phyloP scores from a whole-genome alignment of 768 basidiomycete species.

The Rhizopogon roseolus region DNA sequence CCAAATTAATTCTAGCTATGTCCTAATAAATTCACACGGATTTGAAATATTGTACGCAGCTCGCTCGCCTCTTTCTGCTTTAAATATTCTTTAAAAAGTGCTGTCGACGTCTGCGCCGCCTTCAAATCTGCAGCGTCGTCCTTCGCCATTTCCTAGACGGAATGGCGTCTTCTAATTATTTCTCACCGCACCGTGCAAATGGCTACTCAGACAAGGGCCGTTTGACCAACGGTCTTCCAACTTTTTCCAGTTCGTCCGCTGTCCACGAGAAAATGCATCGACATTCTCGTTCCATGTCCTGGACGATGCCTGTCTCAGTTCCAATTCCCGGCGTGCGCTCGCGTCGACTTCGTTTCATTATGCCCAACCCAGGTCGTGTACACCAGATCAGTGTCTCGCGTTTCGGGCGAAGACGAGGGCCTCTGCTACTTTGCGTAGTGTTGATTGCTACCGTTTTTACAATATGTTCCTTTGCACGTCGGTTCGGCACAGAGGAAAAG shows the following conservation, averaged over 20 bases:
- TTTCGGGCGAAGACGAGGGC: slow-evolving; percentile 56
- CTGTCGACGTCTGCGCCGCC: slow-evolving; percentile 12
- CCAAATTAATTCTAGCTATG: no score
- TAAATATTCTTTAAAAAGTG: slow-evolving; percentile 10
- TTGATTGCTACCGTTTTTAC: slow-evolving; percentile 46
- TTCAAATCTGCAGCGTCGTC: slow-evolving; percentile 14
- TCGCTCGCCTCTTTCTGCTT: not conserved
- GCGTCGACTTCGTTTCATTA: slow-evolving; percentile 50
- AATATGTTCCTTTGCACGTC: slow-evolving; percentile 55
- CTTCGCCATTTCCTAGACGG: slow-evolving; percentile 11
- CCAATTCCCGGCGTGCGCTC: slow-evolving; percentile 56
- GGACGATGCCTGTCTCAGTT: slow-evolving; percentile 56
- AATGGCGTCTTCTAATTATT: slow-evolving; percentile 46
- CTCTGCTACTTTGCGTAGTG: slow-evolving; percentile 44
- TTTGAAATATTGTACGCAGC: not conserved
- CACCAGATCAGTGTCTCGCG: slow-evolving; percentile 52
- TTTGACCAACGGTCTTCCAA: slow-evolving; percentile 39
- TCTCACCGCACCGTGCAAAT: slow-evolving; percentile 42
- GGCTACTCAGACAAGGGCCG: slow-evolving; percentile 40
- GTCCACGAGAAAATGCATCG: slow-evolving; percentile 63
- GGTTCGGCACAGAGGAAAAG: slow-evolving; percentile 57
- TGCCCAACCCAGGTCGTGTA: slow-evolving; percentile 58
- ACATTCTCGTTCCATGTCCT: slow-evolving; percentile 40
- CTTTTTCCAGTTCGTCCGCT: slow-evolving; percentile 41
- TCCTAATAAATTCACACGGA: not conserved